phyloP scores from a whole-genome alignment of 805 yeast species.

The Metschnikowia sp. region DNA sequence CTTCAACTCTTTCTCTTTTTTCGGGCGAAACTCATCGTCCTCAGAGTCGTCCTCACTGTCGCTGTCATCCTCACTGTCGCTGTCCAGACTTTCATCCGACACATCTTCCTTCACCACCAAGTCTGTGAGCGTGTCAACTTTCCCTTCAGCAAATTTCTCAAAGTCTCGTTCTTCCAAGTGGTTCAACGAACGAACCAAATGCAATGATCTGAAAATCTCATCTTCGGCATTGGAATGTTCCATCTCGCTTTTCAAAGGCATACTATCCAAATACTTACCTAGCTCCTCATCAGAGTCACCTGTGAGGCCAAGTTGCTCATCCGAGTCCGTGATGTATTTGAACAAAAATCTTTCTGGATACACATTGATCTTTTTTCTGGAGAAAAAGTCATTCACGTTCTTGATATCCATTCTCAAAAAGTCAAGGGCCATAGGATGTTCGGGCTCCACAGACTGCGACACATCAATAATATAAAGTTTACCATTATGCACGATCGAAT shows the following conservation, averaged over 20 bases:
- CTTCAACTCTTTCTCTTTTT: constrained; percentile 36
- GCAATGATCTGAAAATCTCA: constrained; percentile 80
- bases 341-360: constrained; percentile 82
- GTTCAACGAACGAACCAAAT: constrained; percentile 74
- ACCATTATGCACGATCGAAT: constrained; percentile 77
- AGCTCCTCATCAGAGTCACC: constrained; percentile 43
- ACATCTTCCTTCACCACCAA: constrained; percentile 38
- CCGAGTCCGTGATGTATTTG: constrained; percentile 62
- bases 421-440: constrained; percentile 94
- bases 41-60: constrained; percentile 26
- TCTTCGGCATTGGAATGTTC: constrained; percentile 62
- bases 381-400: constrained; percentile 86
- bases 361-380: constrained; percentile 64
- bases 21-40: constrained; percentile 14
- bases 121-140: constrained; percentile 71
- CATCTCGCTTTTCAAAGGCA: constrained; percentile 58
- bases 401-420: constrained; percentile 96
- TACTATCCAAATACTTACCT: constrained; percentile 39
- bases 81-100: constrained; percentile 7
- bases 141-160: constrained; percentile 72
- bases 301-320: constrained; percentile 32
- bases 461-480: constrained; percentile 89
- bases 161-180: constrained; percentile 89
- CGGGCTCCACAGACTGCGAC: constrained; percentile 96
- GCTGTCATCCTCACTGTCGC: constrained; percentile 25